Evolutionary conservation across 495 filamentous ascomycete species (phyloP).

Genomic region (Physcia stellaris): DNA sequence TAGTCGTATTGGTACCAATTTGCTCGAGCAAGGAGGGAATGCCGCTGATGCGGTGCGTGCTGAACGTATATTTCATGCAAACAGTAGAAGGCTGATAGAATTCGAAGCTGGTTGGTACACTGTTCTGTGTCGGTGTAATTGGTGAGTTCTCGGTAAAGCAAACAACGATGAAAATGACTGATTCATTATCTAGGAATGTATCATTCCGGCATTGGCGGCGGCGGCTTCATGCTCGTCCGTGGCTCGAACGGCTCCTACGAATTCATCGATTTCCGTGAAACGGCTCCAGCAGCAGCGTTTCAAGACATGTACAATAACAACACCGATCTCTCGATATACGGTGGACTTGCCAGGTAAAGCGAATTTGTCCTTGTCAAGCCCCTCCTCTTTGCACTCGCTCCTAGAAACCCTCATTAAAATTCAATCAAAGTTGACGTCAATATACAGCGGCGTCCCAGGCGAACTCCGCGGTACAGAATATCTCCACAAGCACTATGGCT

Average conservation of each 20-base stretch:
- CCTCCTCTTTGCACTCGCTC: no score
- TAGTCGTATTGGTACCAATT: slow-evolving; percentile 59
- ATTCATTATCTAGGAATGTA: slow-evolving; percentile 54
- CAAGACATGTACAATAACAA: slow-evolving; percentile 68
- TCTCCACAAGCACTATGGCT: slow-evolving; percentile 60
- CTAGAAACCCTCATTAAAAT: no score
- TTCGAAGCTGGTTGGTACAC: slow-evolving; percentile 52
- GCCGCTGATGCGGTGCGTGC: slow-evolving; percentile 54
- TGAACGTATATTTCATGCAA: no score
- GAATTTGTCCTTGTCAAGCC: no score
- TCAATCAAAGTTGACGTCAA: not conserved
- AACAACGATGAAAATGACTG: slow-evolving; percentile 21
- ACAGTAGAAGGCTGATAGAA: no score
- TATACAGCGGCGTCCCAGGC: slow-evolving; percentile 57
- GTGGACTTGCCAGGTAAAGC: slow-evolving; percentile 50
- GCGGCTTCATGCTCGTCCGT: slow-evolving; percentile 67
- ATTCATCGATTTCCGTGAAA: slow-evolving; percentile 73
- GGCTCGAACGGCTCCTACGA: slow-evolving; percentile 44
- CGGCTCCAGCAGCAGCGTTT: slow-evolving; percentile 62
- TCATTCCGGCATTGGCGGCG: slow-evolving; percentile 76
- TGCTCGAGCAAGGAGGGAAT: slow-evolving; percentile 56
- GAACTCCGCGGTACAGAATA: slow-evolving; percentile 68
- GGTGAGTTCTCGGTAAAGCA: slow-evolving; percentile 30
- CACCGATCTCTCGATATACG: slow-evolving; percentile 29
- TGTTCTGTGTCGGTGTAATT: slow-evolving; percentile 61